Conservation (phyloP, 2,329 filamentous ascomycete genomes). For the Fusarium cicatricum region DNA sequence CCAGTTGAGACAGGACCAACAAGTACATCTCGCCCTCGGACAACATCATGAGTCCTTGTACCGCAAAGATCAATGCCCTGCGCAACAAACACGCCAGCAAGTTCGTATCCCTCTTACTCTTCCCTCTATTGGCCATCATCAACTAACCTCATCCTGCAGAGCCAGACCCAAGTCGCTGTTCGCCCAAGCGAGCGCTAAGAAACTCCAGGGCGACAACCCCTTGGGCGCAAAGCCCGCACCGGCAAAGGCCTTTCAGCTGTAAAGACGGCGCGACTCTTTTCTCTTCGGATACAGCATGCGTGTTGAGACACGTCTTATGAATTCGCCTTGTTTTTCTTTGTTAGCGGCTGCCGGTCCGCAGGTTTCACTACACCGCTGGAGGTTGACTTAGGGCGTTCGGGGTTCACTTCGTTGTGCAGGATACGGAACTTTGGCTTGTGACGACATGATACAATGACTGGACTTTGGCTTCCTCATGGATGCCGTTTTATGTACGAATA, state of each 20-base stretch:
- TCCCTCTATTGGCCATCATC: not conserved
- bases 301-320: conserved; percentile 5
- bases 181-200: conserved; percentile 71
- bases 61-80: conserved; percentile 81
- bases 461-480: conserved; percentile 32
- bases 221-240: conserved; percentile 48
- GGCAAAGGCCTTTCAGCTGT: conserved; percentile 39
- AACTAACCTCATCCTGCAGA: conserved; percentile 49
- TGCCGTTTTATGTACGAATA: conserved; percentile 33
- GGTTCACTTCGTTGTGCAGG: conserved; percentile 36
- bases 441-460: conserved; percentile 43
- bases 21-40: conserved; percentile 86
- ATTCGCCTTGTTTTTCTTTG: conserved; percentile 25
- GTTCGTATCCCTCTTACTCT: conserved; percentile 56
- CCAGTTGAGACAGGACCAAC: conserved; percentile 47
- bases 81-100: conserved; percentile 83
- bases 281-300: conserved; percentile 24
- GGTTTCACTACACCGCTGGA: conserved; percentile 29
- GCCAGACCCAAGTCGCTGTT: conserved; percentile 74
- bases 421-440: conserved; percentile 38
- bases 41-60: conserved; percentile 87
- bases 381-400: conserved; percentile 33
- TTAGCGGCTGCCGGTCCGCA: conserved; percentile 7
- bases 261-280: conserved; percentile 6
- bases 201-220: conserved; percentile 59